Conservation (phyloP, 768 basidiomycete genomes). For the Auriscalpium vulgare region DNA sequence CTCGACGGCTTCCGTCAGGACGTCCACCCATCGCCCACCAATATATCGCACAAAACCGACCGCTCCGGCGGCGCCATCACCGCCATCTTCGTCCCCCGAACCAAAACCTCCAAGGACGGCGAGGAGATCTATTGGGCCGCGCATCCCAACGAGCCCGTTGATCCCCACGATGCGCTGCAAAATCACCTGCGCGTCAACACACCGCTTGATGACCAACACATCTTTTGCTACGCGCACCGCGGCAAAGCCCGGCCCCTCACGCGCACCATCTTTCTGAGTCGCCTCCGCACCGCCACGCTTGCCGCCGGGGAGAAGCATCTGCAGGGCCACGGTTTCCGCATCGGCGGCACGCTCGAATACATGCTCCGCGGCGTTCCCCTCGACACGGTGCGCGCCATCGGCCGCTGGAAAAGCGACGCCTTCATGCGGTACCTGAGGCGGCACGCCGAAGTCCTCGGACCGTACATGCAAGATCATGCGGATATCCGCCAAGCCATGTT, state of each 20-base stretch:
- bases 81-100: neutral
- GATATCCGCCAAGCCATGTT: too few species aligned
- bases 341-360: slow-evolving; percentile 28
- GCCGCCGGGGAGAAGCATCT: slow-evolving; percentile 9
- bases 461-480: too few species aligned
- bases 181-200: slow-evolving; percentile 26
- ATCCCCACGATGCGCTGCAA: slow-evolving; percentile 19
- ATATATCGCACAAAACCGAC: neutral
- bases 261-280: slow-evolving; percentile 16
- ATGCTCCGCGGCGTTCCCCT: slow-evolving; percentile 8
- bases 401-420: too few species aligned
- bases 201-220: slow-evolving; percentile 15
- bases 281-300: slow-evolving; percentile 8
- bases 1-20: neutral
- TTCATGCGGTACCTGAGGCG: too few species aligned
- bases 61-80: neutral
- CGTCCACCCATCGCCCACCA: neutral
- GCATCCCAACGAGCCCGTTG: slow-evolving; percentile 18
- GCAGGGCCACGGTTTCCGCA: slow-evolving; percentile 25
- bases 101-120: slow-evolving; percentile 15
- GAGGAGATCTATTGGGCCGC: slow-evolving; percentile 27
- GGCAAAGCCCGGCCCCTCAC: slow-evolving; percentile 19
- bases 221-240: slow-evolving; percentile 23
- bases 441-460: too few species aligned
- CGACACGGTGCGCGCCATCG: too few species aligned